Conservation (phyloP, 2,329 filamentous ascomycete species). For the Phyllosticta citribraziliensis region DNA sequence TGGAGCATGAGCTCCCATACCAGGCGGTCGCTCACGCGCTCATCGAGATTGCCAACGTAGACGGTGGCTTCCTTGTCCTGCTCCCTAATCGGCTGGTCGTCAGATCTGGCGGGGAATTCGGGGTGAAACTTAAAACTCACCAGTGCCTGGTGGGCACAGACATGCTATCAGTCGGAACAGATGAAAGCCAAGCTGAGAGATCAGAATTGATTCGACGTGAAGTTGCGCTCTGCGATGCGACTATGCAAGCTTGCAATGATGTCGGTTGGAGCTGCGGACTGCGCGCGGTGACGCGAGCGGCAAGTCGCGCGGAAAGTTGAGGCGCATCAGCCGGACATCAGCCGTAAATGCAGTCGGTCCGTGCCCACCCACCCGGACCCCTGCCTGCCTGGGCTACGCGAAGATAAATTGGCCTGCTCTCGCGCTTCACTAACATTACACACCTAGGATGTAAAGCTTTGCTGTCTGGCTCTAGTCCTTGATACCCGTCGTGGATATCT, state of each 20-base stretch:
- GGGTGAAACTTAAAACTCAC: neutral
- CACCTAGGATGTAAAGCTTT: no score
- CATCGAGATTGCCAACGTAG: constrained; percentile 97
- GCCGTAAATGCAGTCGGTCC: neutral
- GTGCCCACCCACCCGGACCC: no score
- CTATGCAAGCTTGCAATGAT: neutral
- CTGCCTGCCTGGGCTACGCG: no score
- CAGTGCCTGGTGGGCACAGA: constrained; percentile 7
- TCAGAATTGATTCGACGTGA: neutral
- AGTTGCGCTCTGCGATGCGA: neutral
- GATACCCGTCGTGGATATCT: no score
- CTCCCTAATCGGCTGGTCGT: constrained; percentile 34
- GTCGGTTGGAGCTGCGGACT: neutral
- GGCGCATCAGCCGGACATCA: neutral
- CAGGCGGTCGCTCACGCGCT: constrained; percentile 80
- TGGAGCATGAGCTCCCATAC: constrained; percentile 98
- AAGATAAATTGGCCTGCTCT: no score
- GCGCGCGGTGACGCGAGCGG: neutral
- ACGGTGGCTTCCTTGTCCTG: constrained; percentile 98
- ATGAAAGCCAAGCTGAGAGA: neutral
- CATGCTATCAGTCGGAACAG: neutral
- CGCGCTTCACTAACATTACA: no score
- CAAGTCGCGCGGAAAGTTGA: neutral
- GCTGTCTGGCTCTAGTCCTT: no score
- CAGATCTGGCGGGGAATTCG: neutral